These are phyloP conservation scores for Apiotrichum sp. DNA, from an alignment of 1,284 basidiomycete species.

Conservation along the genomic window DNA sequence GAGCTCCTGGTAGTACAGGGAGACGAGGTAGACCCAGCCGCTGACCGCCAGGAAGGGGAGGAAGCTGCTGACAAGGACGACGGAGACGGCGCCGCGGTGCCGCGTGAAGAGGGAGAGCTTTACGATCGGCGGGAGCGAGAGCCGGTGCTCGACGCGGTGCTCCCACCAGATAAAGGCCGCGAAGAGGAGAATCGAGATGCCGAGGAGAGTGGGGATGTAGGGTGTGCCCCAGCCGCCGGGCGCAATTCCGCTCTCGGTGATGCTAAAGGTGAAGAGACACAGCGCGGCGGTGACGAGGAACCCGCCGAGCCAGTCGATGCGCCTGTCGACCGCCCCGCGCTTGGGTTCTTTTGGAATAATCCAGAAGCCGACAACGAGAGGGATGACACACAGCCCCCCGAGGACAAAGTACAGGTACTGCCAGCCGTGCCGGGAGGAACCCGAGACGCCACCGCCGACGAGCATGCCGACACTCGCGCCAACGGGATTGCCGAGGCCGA, in stretches of 20 bases:
- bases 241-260: constrained; percentile 25
- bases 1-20: constrained; percentile 27
- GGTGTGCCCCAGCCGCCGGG: constrained; percentile 23
- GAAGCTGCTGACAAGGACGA: constrained; percentile 23
- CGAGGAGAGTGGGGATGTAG: constrained; percentile 33
- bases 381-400: constrained; percentile 28
- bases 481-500: constrained; percentile 29
- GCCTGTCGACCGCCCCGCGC: constrained; percentile 8
- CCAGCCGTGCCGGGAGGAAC: constrained; percentile 18
- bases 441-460: constrained; percentile 25
- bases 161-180: constrained; percentile 33
- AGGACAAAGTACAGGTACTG: constrained; percentile 37
- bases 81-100: constrained; percentile 21
- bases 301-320: constrained; percentile 34
- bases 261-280: constrained; percentile 28
- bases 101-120: constrained; percentile 28
- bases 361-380: constrained; percentile 26
- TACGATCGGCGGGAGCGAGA: constrained; percentile 23
- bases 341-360: constrained; percentile 28
- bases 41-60: constrained; percentile 23
- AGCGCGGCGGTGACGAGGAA: constrained; percentile 28
- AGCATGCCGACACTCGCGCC: constrained; percentile 25
- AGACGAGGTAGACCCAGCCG: constrained; percentile 24
- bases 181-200: constrained; percentile 29
- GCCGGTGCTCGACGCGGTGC: constrained; percentile 21